Percentiles rank a stretch among this genome's conserved stretches.
Conservation (phyloP, 129 eudicot species). For the Lactuca sativa region DNA sequence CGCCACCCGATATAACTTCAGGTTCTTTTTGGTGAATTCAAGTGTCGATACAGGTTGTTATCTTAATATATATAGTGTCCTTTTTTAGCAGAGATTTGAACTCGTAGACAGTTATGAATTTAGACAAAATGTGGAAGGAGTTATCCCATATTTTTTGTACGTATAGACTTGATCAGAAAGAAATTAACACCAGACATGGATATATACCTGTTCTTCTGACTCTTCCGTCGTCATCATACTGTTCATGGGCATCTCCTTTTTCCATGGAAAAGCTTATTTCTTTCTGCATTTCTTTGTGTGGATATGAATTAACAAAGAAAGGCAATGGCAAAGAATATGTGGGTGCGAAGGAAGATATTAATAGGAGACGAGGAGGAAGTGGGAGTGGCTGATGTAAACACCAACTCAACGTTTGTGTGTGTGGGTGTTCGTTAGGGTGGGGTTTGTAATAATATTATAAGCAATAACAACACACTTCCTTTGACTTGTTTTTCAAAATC, state of each 20-base stretch:
- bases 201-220: slow-evolving; percentile 15
- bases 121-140: background rate
- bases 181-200: background rate
- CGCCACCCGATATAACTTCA: too few relatives aligned
- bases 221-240: slow-evolving; percentile 16
- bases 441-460: background rate
- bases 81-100: background rate
- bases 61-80: background rate
- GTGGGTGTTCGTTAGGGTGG: background rate
- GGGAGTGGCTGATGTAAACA: slow-evolving; percentile 19
- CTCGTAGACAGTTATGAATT: background rate
- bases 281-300: slow-evolving; percentile 14
- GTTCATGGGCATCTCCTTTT: slow-evolving; percentile 13
- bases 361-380: slow-evolving; percentile 14
- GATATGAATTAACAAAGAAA: slow-evolving; percentile 4
- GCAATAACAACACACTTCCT: background rate
- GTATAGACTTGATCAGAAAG: background rate
- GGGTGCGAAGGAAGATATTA: slow-evolving; percentile 7
- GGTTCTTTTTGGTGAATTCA: background rate
- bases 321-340: slow-evolving; percentile 13
- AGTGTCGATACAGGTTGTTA: background rate
- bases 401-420: background rate
- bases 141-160: background rate
- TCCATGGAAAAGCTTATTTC: slow-evolving; percentile 1
- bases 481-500: slow-evolving; percentile 6